Conservation (phyloP, 495 filamentous ascomycete species). For the Oidiodendron maius region DNA sequence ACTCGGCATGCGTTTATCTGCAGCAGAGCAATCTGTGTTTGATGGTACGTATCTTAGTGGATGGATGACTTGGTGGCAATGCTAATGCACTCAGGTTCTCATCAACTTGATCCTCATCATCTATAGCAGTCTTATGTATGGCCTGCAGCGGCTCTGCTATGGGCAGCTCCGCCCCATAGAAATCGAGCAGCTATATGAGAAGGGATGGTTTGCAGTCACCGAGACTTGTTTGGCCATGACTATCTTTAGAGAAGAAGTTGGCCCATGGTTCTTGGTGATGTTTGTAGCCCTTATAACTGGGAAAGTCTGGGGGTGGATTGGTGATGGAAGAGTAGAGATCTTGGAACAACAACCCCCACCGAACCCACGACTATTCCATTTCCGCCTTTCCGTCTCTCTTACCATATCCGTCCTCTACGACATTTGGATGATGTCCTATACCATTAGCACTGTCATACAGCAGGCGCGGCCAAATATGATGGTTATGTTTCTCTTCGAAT, state of each 20-base stretch:
- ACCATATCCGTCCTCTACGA: conserved; percentile 72
- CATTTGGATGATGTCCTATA: conserved; percentile 70
- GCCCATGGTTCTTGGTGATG: conserved; percentile 92
- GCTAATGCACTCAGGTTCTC: conserved; percentile 56
- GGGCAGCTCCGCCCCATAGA: conserved; percentile 89
- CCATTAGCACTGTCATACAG: conserved; percentile 72
- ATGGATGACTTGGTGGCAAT: background rate
- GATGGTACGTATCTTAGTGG: conserved; percentile 45
- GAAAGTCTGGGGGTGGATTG: conserved; percentile 98
- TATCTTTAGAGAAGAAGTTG: conserved; percentile 94
- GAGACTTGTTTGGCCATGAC: conserved; percentile 98
- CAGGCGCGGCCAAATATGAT: conserved; percentile 94
- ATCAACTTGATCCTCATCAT: conserved; percentile 80
- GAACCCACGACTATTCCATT: conserved; percentile 86
- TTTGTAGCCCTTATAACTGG: conserved; percentile 86
- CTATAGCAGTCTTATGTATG: conserved; percentile 71
- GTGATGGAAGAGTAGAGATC: conserved; percentile 87
- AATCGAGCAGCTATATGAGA: conserved; percentile 94
- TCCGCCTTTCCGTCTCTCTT: conserved; percentile 72
- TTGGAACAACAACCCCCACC: conserved; percentile 92
- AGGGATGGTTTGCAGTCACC: conserved; percentile 93
- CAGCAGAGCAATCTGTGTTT: conserved; percentile 92
- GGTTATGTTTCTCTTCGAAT: conserved; percentile 99
- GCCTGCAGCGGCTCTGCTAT: conserved; percentile 84
- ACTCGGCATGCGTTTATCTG: conserved; percentile 91